Evolutionary conservation across 306 rosid genomes (phyloP).

Genomic region (Fragaria vesca): DNA sequence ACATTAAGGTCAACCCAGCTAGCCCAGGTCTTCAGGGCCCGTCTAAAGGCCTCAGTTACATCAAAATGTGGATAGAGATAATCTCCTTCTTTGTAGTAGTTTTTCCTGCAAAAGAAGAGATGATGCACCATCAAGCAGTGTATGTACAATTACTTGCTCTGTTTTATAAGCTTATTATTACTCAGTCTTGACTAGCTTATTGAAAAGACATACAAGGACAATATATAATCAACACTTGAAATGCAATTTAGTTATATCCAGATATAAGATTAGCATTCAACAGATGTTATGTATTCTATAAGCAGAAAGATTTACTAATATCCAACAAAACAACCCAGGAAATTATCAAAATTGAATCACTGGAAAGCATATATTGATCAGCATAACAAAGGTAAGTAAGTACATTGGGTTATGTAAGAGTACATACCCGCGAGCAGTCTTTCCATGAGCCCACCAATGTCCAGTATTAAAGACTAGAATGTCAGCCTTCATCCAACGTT

Average conservation of each 20-base stretch:
- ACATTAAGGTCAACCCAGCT: slow-evolving; percentile 74
- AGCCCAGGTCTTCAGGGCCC: slow-evolving; percentile 81
- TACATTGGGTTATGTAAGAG: background rate
- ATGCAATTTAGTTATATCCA: background rate
- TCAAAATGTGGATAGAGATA: slow-evolving; percentile 73
- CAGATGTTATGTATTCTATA: background rate
- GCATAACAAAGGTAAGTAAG: background rate
- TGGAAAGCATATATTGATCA: background rate
- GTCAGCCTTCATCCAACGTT: slow-evolving; percentile 87
- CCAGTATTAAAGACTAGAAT: slow-evolving; percentile 96
- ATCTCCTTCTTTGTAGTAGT: slow-evolving; percentile 82
- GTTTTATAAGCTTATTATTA: slow-evolving; percentile 4
- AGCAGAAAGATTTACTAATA: background rate
- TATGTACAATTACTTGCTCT: background rate
- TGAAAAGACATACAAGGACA: background rate
- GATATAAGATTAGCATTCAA: background rate
- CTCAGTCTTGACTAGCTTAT: background rate
- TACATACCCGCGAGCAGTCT: slow-evolving; percentile 91
- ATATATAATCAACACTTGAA: background rate
- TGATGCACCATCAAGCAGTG: background rate
- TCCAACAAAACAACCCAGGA: background rate
- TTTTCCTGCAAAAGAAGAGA: slow-evolving; percentile 54
- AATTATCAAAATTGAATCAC: background rate
- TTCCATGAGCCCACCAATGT: slow-evolving; percentile 99
- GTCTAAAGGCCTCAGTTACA: slow-evolving; percentile 75